Base-by-base conservation (phyloP, 1,284 basidiomycete genomes). In the Trichosporon sp. region DNA sequence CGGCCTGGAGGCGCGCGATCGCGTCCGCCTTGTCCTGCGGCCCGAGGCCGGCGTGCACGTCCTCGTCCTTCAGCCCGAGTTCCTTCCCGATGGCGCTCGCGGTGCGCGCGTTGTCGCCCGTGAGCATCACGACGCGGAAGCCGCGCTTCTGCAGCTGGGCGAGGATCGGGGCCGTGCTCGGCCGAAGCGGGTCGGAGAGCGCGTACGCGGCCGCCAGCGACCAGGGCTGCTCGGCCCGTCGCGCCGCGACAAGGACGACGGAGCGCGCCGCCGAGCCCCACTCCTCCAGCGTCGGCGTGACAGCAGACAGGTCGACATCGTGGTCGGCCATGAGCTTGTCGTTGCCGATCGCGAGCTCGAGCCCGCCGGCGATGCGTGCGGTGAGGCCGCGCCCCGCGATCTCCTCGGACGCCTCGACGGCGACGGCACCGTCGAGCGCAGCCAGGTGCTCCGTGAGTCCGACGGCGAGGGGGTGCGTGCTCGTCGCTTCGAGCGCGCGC, bases 401-500 rank as follows among this genome's bases (percentile, higher is more conserved):
- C 74, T 92, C 92, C 60, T 83, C 81, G 9, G 80, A 80, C n/a
- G 78, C 71, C 12, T 94, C 81, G 0, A 89, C 77, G 25, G 90
- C 88, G 77, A 88, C 90, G 56, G 15, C 6, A 3, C 56, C 56
- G 12, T 60, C 27, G 56, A 60, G 56, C 31, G 90, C 91, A 6
- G 27, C 4, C 56, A 91, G 23, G 81, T 93, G 91, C 0, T 87
- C 83, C 0, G 94, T 91, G 53, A 98, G 89, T 6, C 96, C 95
- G 77, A 93, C 91, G 2, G 95, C 97, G 15, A 99, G 88, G 0
- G 97, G 96, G 79, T 99, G 97, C 80, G 99, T 97, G 1, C 93
- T 97, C 69, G 89, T 89, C 3, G 91, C 89, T 82, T 99, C 97
- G 0, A 64, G 98, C 85, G 86, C 97, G 89, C 18, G 92, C 86